Conservation (phyloP, 2,329 filamentous ascomycete species). For the Fusarium sp. region DNA sequence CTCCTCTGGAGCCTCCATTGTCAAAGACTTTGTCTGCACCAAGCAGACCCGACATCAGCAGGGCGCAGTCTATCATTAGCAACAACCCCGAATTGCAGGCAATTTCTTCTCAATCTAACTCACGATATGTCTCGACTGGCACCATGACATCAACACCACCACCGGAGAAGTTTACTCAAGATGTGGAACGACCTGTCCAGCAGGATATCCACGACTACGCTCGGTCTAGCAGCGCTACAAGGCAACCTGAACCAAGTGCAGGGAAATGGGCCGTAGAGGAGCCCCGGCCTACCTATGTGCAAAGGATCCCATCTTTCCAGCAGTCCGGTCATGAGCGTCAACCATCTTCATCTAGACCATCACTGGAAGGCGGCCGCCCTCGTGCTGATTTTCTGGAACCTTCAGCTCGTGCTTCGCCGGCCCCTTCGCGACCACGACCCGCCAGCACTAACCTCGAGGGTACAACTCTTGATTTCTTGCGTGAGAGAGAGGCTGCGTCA, state of each 20-base stretch:
- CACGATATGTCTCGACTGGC: slow-evolving; percentile 69
- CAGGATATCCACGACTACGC: slow-evolving; percentile 42
- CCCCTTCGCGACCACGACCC: slow-evolving; percentile 72
- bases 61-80: slow-evolving; percentile 73
- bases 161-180: slow-evolving; percentile 56
- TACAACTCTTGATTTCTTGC: slow-evolving; percentile 80
- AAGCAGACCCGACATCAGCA: slow-evolving; percentile 65
- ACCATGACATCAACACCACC: slow-evolving; percentile 80
- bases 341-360: slow-evolving; percentile 45
- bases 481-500: slow-evolving; percentile 75
- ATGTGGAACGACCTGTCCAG: slow-evolving; percentile 31
- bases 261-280: slow-evolving; percentile 39
- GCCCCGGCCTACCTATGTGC: slow-evolving; percentile 26
- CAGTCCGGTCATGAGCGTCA: slow-evolving; percentile 47
- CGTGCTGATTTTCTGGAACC: slow-evolving; percentile 46
- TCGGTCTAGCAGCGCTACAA: slow-evolving; percentile 48
- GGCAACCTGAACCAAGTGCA: slow-evolving; percentile 40
- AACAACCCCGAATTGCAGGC: slow-evolving; percentile 72
- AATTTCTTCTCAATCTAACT: slow-evolving; percentile 61
- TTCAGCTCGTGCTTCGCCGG: slow-evolving; percentile 46
- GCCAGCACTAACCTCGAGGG: slow-evolving; percentile 86
- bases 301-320: slow-evolving; percentile 46
- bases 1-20: slow-evolving; percentile 48
- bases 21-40: slow-evolving; percentile 58
- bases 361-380: slow-evolving; percentile 47